Base-by-base conservation (phyloP, 352 stramenopile genomes). In the Globisporangium parvum region DNA sequence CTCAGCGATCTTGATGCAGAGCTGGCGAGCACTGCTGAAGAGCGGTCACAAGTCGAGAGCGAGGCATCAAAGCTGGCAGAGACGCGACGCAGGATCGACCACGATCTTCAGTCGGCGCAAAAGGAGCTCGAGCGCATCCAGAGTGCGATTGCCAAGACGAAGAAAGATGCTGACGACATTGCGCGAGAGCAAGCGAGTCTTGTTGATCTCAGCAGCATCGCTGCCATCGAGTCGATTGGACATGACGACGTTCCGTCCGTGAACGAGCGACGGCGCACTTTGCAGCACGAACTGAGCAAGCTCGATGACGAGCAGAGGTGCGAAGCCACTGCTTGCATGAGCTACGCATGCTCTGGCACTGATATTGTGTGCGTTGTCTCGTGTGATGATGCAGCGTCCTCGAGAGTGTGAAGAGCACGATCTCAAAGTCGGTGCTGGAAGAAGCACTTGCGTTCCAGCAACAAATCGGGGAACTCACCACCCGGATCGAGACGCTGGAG, bases 401-500 rank as follows among this genome's bases (percentile, higher is more conserved):
- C 18, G 50, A 47, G 5, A 24, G 18, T 5, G 40, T 47, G 35
- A 28, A 61, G 54, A 23, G n/a, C 42, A 31, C 47, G 23, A 57
- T 33, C 20, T 58, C 41, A 17, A 42, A 37, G 42, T 23, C 33
- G 42, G 31, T 21, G 14, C 3, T 40, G 17, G 26, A 23, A 11
- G 64, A 60, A 11, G 50, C 60, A 10, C 47, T 62, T 6, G 51
- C 63, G 23, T 53, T 49, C n/a, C 50, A 55, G 33, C 8, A 55
- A 52, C 18, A 59, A 57, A 41, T 63, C 51, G 23, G 53, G 1
- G 6, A 66, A 14, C 37, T 39, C 20, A 26, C 18, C 17, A 12
- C 64, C n/a, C 56, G 35, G n/a, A 44, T 66, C 55, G 58, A 63
- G 23, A 18, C 26, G 9, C 24, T 70, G 12, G 58, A 66, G 26